phyloP scores from a whole-genome alignment of 1,284 basidiomycete species.

The Rhodotorula sp. region DNA sequence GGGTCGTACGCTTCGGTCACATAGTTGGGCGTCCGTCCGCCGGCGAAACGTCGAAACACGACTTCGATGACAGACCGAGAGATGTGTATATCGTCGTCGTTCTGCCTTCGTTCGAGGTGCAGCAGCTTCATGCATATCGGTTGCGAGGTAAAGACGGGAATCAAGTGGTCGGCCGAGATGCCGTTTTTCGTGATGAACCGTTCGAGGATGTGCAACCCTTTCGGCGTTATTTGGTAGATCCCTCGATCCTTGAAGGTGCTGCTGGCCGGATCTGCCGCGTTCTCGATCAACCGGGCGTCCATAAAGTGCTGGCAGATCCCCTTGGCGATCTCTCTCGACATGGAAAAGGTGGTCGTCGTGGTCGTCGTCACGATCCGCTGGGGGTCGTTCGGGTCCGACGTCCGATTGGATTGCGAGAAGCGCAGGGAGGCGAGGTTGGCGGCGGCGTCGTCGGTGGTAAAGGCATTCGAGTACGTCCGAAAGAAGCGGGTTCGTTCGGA shows the following conservation, averaged over 20 bases:
- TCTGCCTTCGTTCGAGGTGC: constrained; percentile 86
- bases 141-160: constrained; percentile 84
- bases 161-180: constrained; percentile 84
- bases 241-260: constrained; percentile 96
- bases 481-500: constrained; percentile 92
- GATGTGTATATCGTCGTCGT: constrained; percentile 97
- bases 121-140: constrained; percentile 98
- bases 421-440: constrained; percentile 92
- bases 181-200: constrained; percentile 99
- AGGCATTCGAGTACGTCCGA: constrained; percentile 89
- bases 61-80: constrained; percentile 90
- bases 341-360: constrained; percentile 98
- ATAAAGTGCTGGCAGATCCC: constrained; percentile 99
- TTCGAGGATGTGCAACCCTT: constrained; percentile 96
- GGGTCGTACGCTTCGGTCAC: constrained; percentile 44
- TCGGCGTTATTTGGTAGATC: constrained; percentile 92
- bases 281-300: constrained; percentile 96
- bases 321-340: constrained; percentile 99
- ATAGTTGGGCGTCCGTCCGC: constrained; percentile 74
- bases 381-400: constrained; percentile 95
- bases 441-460: constrained; percentile 95
- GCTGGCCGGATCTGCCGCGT: constrained; percentile 83
- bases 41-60: constrained; percentile 91
- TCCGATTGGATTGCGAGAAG: constrained; percentile 97
- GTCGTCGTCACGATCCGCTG: constrained; percentile 97